These are phyloP conservation scores for Lecanicillium sp. DNA, from an alignment of 2,329 filamentous ascomycete species.

Conservation along the genomic window DNA sequence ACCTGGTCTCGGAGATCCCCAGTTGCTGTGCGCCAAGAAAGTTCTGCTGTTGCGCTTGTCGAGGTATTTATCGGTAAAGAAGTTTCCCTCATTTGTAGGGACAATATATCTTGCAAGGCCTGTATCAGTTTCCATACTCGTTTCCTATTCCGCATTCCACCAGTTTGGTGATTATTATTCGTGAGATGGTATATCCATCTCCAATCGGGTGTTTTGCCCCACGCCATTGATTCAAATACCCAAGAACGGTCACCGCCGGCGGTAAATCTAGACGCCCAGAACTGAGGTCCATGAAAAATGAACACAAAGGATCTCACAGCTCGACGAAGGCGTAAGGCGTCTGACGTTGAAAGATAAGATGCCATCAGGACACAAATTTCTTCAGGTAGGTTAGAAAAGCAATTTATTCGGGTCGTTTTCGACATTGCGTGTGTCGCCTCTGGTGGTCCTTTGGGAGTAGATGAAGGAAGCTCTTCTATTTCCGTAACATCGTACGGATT, in stretches of 20 bases:
- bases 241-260: background rate
- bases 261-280: background rate
- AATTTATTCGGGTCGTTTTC: background rate
- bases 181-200: background rate
- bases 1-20: background rate
- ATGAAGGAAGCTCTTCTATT: background rate
- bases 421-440: background rate
- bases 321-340: background rate
- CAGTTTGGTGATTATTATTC: background rate
- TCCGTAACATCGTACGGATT: background rate
- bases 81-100: background rate
- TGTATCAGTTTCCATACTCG: constrained; percentile 1
- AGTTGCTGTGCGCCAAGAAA: background rate
- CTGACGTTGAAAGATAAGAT: background rate
- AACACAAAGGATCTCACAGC: background rate
- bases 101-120: background rate
- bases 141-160: background rate
- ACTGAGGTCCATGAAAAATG: background rate
- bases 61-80: background rate
- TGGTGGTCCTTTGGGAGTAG: background rate
- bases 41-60: background rate
- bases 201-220: constrained; percentile 1
- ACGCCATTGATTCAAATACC: background rate
- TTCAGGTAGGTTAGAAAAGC: background rate
- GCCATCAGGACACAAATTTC: background rate